These are phyloP conservation scores for Podochytrium sp. DNA, from an alignment of 192 early-diverging fungal species.

Conservation along the genomic window DNA sequence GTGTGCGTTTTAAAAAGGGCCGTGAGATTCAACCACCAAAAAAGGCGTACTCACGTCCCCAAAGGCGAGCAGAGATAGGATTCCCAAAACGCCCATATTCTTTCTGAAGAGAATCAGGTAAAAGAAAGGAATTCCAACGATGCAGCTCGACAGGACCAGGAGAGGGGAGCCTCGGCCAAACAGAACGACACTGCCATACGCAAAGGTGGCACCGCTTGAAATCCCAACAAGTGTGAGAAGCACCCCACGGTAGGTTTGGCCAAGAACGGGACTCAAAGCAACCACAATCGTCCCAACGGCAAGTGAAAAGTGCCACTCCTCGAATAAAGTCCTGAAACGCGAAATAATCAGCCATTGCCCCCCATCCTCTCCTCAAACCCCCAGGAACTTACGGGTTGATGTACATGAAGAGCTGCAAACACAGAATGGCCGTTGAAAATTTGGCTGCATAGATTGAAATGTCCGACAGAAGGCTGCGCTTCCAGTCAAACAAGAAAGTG, in stretches of 20 bases:
- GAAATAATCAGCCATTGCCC: background rate
- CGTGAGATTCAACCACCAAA: background rate
- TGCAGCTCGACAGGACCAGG: too few relatives aligned
- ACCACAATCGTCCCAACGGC: slow-evolving; percentile 7
- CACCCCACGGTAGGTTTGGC: slow-evolving; percentile 19
- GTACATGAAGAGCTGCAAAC: slow-evolving; percentile 3
- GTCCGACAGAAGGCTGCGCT: background rate
- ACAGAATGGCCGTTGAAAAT: slow-evolving; percentile 8
- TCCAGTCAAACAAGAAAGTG: background rate
- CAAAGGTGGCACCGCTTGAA: background rate
- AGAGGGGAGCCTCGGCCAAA: too few relatives aligned
- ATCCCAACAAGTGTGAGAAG: slow-evolving; percentile 7
- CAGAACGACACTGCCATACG: background rate
- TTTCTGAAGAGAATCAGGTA: slow-evolving; percentile 15
- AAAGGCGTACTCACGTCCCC: background rate
- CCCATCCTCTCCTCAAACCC: too few relatives aligned
- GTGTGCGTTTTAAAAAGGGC: background rate
- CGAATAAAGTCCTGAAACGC: background rate
- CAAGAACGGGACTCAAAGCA: slow-evolving; percentile 4
- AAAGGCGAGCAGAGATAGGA: slow-evolving; percentile 16
- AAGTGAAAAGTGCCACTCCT: slow-evolving; percentile 11
- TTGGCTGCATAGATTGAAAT: slow-evolving; percentile 20
- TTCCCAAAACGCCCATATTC: background rate
- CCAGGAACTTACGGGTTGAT: slow-evolving; percentile 25
- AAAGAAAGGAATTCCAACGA: slow-evolving; percentile 23